These are phyloP conservation scores for Cynanchum wilfordii DNA, from an alignment of 257 asterid genomes.

Conservation along the genomic window DNA sequence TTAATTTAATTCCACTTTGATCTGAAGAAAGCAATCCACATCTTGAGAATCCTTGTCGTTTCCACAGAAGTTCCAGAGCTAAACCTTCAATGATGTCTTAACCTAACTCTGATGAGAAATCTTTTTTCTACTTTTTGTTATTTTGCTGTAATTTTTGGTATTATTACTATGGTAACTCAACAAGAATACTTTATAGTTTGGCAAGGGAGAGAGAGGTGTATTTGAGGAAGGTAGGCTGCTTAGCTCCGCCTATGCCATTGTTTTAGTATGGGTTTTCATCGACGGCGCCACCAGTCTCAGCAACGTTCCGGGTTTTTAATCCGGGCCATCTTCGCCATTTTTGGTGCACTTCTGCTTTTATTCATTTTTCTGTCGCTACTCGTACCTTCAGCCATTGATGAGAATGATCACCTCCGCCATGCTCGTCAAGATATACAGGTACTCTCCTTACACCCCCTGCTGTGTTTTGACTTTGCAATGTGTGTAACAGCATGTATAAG, in stretches of 20 bases:
- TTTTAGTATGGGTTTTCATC: constrained; percentile 52
- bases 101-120: too few species aligned
- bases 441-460: neutral
- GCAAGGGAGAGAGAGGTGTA: neutral
- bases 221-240: constrained; percentile 11
- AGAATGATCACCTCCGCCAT: constrained; percentile 41
- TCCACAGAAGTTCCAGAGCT: neutral
- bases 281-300: constrained; percentile 73
- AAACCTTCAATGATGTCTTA: neutral
- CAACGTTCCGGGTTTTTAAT: constrained; percentile 42
- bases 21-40: neutral
- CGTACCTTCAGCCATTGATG: constrained; percentile 67
- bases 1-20: constrained; percentile 1
- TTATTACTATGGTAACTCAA: neutral
- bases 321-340: constrained; percentile 46
- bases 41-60: constrained; percentile 6
- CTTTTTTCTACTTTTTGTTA: neutral
- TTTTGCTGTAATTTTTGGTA: neutral
- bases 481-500: neutral
- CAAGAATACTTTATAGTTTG: neutral
- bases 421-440: constrained; percentile 28
- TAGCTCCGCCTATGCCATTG: constrained; percentile 24
- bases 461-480: neutral
- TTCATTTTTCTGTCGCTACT: constrained; percentile 52
- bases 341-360: constrained; percentile 52